Conservation (phyloP, 176 grass and related monocot genomes). For the Zoysia japonica region DNA sequence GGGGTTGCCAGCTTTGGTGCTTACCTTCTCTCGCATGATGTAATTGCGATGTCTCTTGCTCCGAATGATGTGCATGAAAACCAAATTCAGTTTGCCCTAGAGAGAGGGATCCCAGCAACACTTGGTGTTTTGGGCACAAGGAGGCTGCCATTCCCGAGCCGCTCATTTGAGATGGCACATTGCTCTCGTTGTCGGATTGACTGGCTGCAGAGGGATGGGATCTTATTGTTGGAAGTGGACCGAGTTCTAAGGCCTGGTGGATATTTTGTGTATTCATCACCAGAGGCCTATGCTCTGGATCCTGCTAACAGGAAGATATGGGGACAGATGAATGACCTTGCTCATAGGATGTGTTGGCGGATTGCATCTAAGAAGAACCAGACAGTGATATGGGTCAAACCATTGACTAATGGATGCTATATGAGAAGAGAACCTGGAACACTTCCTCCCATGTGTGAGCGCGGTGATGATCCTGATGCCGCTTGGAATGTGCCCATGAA, state of each 20-base stretch:
- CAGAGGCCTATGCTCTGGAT: slow-evolving; percentile 70
- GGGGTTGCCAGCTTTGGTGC: slow-evolving; percentile 80
- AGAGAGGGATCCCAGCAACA: slow-evolving; percentile 67
- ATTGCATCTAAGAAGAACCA: slow-evolving; percentile 73
- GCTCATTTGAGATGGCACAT: slow-evolving; percentile 66
- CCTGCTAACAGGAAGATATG: slow-evolving; percentile 66
- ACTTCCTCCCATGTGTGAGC: slow-evolving; percentile 55
- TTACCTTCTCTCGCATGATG: slow-evolving; percentile 61
- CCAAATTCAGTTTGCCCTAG: slow-evolving; percentile 87
- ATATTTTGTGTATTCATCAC: slow-evolving; percentile 81
- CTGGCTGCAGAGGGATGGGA: slow-evolving; percentile 85
- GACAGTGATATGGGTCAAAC: slow-evolving; percentile 79
- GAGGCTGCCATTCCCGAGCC: slow-evolving; percentile 68
- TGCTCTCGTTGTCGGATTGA: slow-evolving; percentile 78
- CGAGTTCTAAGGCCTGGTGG: slow-evolving; percentile 72
- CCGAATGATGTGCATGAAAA: slow-evolving; percentile 88
- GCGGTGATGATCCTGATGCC: slow-evolving; percentile 64
- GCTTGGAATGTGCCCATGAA: slow-evolving; percentile 80
- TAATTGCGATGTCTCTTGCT: slow-evolving; percentile 70
- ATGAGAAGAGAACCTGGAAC: slow-evolving; percentile 55
- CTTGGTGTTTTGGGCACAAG: slow-evolving; percentile 74
- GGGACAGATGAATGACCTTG: slow-evolving; percentile 64
- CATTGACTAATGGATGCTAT: slow-evolving; percentile 78
- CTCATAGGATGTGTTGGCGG: slow-evolving; percentile 71
- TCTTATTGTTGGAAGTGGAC: slow-evolving; percentile 77